Evolutionary conservation across 306 rosid species (phyloP).

Genomic region (Psophocarpus tetragonolobus): DNA sequence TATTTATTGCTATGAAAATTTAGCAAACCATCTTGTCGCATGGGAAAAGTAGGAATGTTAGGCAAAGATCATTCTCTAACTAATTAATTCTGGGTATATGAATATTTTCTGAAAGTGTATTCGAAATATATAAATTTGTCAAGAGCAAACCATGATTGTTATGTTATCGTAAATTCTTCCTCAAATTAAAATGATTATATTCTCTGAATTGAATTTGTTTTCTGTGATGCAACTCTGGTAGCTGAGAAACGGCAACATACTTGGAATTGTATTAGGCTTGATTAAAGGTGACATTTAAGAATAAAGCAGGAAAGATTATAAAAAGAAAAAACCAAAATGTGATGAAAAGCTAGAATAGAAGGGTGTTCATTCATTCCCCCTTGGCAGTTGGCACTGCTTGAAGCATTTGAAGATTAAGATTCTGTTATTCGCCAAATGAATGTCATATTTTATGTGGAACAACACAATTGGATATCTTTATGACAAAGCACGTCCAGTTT

Average conservation of each 20-base stretch:
- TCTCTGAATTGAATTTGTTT: not conserved
- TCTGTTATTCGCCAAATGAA: not conserved
- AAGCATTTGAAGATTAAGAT: slow-evolving; percentile 18
- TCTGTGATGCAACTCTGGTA: not conserved
- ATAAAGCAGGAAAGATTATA: not conserved
- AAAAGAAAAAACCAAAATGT: not conserved
- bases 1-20: not conserved
- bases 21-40: not conserved
- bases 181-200: not conserved
- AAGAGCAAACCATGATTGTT: not conserved
- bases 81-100: not conserved
- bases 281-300: not conserved
- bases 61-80: not conserved
- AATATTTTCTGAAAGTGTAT: not conserved
- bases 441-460: not conserved
- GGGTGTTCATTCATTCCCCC: not conserved
- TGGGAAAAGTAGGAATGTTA: not conserved
- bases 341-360: too few species aligned
- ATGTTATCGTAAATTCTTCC: not conserved
- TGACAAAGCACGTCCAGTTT: not conserved
- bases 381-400: not conserved
- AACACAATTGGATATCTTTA: slow-evolving; percentile 6
- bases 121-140: not conserved
- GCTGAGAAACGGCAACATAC: too few species aligned
- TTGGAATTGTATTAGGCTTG: not conserved